Evolutionary conservation across 768 basidiomycete genomes (phyloP).

Genomic region (Fistulinella prunicolor): DNA sequence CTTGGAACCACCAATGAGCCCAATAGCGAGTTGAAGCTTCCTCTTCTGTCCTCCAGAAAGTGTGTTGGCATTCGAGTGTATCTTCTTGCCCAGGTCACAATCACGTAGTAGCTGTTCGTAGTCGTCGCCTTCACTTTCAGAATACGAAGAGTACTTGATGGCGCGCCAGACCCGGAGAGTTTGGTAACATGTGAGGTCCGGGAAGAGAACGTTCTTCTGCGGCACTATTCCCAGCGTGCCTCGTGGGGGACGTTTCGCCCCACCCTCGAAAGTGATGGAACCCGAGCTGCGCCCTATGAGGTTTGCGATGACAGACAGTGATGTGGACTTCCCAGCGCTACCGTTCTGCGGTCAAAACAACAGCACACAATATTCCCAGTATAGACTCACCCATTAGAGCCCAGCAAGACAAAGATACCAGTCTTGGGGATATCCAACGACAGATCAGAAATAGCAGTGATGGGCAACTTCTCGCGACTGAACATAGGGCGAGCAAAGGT

Average conservation of each 20-base stretch:
- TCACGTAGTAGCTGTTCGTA: constrained; percentile 61
- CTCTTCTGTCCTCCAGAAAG: constrained; percentile 81
- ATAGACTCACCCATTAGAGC: constrained; percentile 60
- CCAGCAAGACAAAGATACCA: constrained; percentile 76
- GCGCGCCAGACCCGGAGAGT: constrained; percentile 71
- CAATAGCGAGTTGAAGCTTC: constrained; percentile 81
- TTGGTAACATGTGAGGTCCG: constrained; percentile 71
- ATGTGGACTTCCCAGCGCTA: constrained; percentile 77
- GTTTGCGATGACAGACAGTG: constrained; percentile 63
- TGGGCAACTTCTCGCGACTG: constrained; percentile 41
- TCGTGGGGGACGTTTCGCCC: constrained; percentile 49
- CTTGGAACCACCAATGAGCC: constrained; percentile 71
- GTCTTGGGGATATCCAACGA: constrained; percentile 65
- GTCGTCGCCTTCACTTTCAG: constrained; percentile 50
- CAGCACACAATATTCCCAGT: background rate
- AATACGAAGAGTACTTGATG: constrained; percentile 58
- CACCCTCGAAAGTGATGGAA: constrained; percentile 53
- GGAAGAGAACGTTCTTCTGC: constrained; percentile 81
- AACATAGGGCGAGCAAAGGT: constrained; percentile 52
- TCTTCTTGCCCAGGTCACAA: constrained; percentile 72
- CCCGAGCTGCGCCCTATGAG: constrained; percentile 60
- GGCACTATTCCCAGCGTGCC: constrained; percentile 76
- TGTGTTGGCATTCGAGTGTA: constrained; percentile 60
- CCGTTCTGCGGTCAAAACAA: constrained; percentile 3
- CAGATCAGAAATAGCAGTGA: constrained; percentile 65